Evolutionary conservation across 345 rosid species (phyloP).

Genomic region (Brassica nigra): DNA sequence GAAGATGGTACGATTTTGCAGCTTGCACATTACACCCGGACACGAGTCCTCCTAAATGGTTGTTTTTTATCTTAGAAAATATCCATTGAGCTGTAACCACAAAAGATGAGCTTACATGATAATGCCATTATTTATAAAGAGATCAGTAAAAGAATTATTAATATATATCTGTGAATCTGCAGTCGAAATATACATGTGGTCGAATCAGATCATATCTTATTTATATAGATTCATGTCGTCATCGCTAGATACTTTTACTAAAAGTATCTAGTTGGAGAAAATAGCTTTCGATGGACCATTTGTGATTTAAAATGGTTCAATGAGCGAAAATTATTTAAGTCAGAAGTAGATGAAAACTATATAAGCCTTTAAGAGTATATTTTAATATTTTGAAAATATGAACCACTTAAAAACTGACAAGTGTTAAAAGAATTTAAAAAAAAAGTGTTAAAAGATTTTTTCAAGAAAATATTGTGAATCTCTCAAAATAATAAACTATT

Average conservation of each 20-base stretch:
- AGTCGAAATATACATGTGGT: slow-evolving; percentile 13
- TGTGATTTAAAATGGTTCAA: not conserved
- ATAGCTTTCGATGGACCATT: not conserved
- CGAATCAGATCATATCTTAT: slow-evolving; percentile 14
- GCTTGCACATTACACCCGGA: slow-evolving; percentile 16
- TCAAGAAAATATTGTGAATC: not conserved
- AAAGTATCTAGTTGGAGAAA: not conserved
- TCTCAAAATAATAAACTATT: not conserved
- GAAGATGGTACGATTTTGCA: slow-evolving; percentile 15
- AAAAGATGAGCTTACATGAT: slow-evolving; percentile 20
- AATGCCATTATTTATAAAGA: slow-evolving; percentile 18
- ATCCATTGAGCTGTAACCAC: slow-evolving; percentile 3
- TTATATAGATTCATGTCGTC: not conserved
- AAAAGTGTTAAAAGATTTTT: not conserved
- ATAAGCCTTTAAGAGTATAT: not conserved
- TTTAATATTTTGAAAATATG: too few species aligned
- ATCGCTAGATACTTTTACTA: not conserved
- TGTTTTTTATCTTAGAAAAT: not conserved
- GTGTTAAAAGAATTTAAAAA: not conserved
- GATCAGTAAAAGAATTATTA: slow-evolving; percentile 16
- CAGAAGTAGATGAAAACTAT: not conserved
- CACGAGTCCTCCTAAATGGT: slow-evolving; percentile 30
- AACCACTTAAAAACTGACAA: not conserved
- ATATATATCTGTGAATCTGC: slow-evolving; percentile 19
- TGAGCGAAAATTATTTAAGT: too few species aligned